Evolutionary conservation across 2,329 filamentous ascomycete genomes (phyloP).

Genomic region (Samsoniella hepiali): DNA sequence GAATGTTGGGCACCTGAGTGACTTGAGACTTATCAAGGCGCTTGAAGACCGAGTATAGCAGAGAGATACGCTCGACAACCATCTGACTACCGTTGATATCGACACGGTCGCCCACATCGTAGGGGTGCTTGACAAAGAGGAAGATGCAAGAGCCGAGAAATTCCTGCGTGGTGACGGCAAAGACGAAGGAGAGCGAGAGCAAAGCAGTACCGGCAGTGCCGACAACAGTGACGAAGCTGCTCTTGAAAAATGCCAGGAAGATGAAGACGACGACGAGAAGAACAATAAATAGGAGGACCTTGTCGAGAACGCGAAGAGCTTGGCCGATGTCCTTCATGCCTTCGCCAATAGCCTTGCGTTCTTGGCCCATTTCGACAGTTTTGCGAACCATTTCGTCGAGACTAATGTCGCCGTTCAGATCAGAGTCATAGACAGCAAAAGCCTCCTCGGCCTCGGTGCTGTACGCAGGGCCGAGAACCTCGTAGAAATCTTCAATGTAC

Average conservation of each 20-base stretch:
- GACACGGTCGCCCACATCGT: constrained; percentile 91
- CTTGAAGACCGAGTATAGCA: constrained; percentile 89
- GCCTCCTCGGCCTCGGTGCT: constrained; percentile 80
- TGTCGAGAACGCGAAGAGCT: constrained; percentile 86
- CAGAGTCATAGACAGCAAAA: constrained; percentile 76
- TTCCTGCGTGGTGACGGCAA: constrained; percentile 87
- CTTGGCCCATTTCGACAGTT: constrained; percentile 76
- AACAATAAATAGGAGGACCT: constrained; percentile 77
- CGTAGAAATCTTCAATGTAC: constrained; percentile 74
- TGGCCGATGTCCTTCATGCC: constrained; percentile 98
- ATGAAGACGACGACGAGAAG: constrained; percentile 78
- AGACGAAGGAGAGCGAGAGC: constrained; percentile 94
- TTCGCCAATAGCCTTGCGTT: constrained; percentile 82
- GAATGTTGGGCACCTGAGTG: constrained; percentile 78
- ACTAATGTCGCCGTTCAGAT: constrained; percentile 90
- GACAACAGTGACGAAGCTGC: constrained; percentile 78
- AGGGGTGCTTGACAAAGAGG: constrained; percentile 97
- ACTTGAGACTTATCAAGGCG: constrained; percentile 78
- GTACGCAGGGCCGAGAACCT: constrained; percentile 77
- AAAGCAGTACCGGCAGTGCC: constrained; percentile 88
- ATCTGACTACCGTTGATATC: constrained; percentile 71
- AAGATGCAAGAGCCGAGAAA: constrained; percentile 98
- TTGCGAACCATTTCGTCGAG: constrained; percentile 93
- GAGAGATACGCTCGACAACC: constrained; percentile 87
- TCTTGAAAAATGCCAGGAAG: constrained; percentile 86